Conservation (phyloP, 257 asterid genomes). For the Ehretia macrophylla region DNA sequence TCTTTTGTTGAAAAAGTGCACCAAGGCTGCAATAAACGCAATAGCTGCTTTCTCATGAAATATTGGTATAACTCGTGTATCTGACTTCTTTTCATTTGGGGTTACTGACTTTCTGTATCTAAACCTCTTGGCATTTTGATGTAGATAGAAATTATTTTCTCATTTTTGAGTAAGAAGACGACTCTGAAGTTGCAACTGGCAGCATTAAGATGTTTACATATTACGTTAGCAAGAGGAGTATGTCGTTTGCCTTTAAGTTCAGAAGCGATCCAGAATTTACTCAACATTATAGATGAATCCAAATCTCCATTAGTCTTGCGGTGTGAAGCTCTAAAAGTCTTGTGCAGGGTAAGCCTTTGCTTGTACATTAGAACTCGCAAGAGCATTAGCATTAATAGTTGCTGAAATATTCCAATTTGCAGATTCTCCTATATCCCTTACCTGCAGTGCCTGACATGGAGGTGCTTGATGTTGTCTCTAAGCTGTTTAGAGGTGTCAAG, state of each 20-base stretch:
- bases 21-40: too few species aligned
- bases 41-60: too few species aligned
- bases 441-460: conserved; percentile 38
- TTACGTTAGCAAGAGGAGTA: conserved; percentile 42
- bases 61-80: neutral
- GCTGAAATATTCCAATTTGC: conserved; percentile 24
- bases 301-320: conserved; percentile 46
- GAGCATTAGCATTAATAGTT: neutral
- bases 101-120: neutral
- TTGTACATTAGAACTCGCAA: neutral
- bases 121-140: conserved; percentile 18
- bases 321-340: conserved; percentile 50
- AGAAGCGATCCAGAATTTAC: conserved; percentile 35
- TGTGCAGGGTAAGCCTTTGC: conserved; percentile 51
- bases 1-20: too few species aligned
- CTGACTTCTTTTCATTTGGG: neutral
- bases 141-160: conserved; percentile 56
- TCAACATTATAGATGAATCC: conserved; percentile 37
- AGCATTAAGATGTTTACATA: conserved; percentile 52
- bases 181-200: conserved; percentile 50
- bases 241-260: conserved; percentile 36
- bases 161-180: conserved; percentile 47
- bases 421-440: conserved; percentile 42
- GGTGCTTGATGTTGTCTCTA: conserved; percentile 41
- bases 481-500: conserved; percentile 33